Base-by-base conservation (phyloP, 495 filamentous ascomycete genomes). In the Penicillium mononematosum region DNA sequence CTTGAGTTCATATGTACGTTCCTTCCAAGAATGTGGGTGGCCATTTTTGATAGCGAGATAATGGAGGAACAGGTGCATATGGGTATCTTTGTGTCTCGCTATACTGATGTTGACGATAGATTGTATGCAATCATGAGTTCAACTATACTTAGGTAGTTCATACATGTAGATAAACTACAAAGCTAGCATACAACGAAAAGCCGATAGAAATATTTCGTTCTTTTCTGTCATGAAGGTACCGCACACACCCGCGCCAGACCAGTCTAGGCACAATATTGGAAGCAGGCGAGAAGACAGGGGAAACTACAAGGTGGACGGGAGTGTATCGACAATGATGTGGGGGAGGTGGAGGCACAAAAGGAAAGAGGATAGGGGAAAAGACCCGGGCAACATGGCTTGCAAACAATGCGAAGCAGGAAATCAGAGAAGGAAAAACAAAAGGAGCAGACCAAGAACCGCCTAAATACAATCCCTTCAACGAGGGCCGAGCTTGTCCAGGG, bases 401-500 rank as follows among this genome's bases (percentile, higher is more conserved):
- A 56, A 56, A 58, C 45, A 57, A 63, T 68, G 65, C 53, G 48
- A 59, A 62, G 63, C 56, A 60, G 42, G 32, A 48, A 47, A 61
- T 45, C 43, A 59, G 48, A 44, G 50, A 58, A 25, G 2, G 22
- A 24, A 25, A 49, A 66, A 22, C 1, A 31, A 61, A 46, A 55
- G 25, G 34, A 51, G 44, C 47, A 55, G 49, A 60, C 29, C 20
- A 64, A 59, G 17, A 63, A 59, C 60, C 64, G 42, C 47, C 49
- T 65, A 63, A 58, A 54, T 70, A 67, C 55, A 66, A 61, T 57
- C 10, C 56, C 50, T 29, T 66, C 71, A 81, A 75, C 92, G 86
- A 38, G 90, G 88, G 2, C 94, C 94, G 54, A 98, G 82, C 78
- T 97, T 98, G 73, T 90, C 90, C 67, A 98, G 76, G 49, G 86